These are phyloP conservation scores for Rhizophagus clarus DNA, from an alignment of 192 early-diverging fungal genomes.

Conservation along the genomic window DNA sequence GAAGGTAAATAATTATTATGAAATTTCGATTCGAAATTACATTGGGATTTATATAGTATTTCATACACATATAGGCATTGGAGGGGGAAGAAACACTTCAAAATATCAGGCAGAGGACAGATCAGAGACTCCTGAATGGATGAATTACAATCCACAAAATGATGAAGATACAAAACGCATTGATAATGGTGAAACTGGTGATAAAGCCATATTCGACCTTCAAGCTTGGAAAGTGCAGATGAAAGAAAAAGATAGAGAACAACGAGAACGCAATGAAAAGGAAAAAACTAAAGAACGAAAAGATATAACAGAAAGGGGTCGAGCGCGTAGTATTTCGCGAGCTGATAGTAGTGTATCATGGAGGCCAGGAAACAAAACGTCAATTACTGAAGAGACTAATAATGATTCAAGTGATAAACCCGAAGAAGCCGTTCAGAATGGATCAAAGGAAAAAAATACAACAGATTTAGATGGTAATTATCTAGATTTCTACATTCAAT, in stretches of 20 bases:
- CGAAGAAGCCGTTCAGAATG: constrained; percentile 19
- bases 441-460: constrained; percentile 18
- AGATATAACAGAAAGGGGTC: constrained; percentile 34
- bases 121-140: constrained; percentile 59
- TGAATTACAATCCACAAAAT: constrained; percentile 60
- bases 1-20: constrained; percentile 26
- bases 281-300: constrained; percentile 42
- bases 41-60: neutral
- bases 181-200: constrained; percentile 35
- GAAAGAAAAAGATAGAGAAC: constrained; percentile 51
- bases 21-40: neutral
- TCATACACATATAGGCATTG: neutral
- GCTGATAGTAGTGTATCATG: constrained; percentile 52
- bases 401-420: neutral
- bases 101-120: constrained; percentile 27
- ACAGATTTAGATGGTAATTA: constrained; percentile 21
- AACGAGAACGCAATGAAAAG: constrained; percentile 38
- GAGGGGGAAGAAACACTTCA: neutral
- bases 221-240: constrained; percentile 63
- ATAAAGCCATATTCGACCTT: constrained; percentile 50
- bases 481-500: neutral
- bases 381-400: neutral
- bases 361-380: constrained; percentile 37
- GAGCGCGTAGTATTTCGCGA: constrained; percentile 39
- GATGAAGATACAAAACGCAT: constrained; percentile 36